Conservation (phyloP, 306 rosid genomes). For the Rosa lucieae region DNA sequence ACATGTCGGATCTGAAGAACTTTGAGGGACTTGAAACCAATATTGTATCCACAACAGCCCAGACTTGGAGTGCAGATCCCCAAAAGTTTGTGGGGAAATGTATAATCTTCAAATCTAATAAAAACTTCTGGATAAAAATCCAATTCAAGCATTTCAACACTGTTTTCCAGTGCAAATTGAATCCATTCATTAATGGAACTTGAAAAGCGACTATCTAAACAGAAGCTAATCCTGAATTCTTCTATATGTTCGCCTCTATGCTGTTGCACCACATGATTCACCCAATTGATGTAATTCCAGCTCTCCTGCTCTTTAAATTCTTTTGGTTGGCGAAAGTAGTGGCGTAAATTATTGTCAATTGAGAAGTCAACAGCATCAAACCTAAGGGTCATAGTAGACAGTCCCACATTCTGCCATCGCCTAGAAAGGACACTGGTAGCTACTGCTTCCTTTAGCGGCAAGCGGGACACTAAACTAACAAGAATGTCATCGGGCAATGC, state of each 20-base stretch:
- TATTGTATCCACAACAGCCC: background rate
- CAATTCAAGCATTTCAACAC: background rate
- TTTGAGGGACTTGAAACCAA: background rate
- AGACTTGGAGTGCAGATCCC: too few species aligned
- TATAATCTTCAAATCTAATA: background rate
- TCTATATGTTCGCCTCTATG: background rate
- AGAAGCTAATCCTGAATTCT: background rate
- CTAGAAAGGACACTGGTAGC: conserved; percentile 2
- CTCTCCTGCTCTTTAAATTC: background rate
- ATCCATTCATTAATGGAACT: background rate
- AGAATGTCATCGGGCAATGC: background rate
- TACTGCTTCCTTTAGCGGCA: background rate
- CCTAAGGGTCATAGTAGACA: background rate
- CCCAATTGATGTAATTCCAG: background rate
- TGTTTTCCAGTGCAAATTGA: background rate
- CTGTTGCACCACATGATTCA: background rate
- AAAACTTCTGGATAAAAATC: background rate
- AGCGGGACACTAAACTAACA: background rate
- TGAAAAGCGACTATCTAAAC: too few species aligned
- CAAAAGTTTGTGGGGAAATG: background rate
- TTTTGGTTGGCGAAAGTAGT: background rate
- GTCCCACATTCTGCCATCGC: background rate
- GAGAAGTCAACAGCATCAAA: background rate
- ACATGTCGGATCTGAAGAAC: background rate
- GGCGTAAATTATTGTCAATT: too few species aligned